Base-by-base conservation (phyloP, 257 asterid species). In the Nicotiana undulata region DNA sequence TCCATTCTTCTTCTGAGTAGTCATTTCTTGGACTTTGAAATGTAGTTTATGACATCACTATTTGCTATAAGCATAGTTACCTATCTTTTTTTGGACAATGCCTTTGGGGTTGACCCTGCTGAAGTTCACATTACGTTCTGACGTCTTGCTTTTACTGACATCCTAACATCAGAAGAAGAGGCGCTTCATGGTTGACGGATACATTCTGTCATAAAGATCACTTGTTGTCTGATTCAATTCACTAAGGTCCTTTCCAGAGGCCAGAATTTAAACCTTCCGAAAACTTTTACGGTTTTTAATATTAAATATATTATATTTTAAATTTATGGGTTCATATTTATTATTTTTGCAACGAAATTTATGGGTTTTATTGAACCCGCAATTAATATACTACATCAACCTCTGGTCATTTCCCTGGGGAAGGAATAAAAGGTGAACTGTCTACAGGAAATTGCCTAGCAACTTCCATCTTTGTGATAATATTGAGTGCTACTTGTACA, bases 31-130 rank as follows among this genome's bases (percentile, higher is more conserved):
- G 49, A 64, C 29, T 37, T 65, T 52, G 46, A 40, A 40, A 40
- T 40, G 46, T 94, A 93, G 98, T 94, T 81, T 94, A 93, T 77
- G 98, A 94, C 87, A 86, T 94, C 64, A 91, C 97, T 56, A 94
- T 91, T 61, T 96, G 93, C 63, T 94, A 94, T 86, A 86, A 88
- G 32, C 86, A 89, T 59, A 81, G 87, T 22, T 93, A 91, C 84
- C 98, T 97, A 0, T 81, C 95, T 34, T 91, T 34, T 91, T 90
- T 66, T 93, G 91, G 98, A 94, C 83, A 94, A 94, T 9, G 93
- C 90, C 37, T 93, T 75, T 56, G 98, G 98, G 10, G 86, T 93
- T 2, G 96, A 93, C 82, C 98, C 98, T 9, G 86, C 97, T 0
- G 98, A 94, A 87, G 97, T 94, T 81, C 98, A 94, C 84, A 90